Evolutionary conservation across 108 stramenopile genomes (phyloP).

Genomic region (Aurantiochytrium sp.): DNA sequence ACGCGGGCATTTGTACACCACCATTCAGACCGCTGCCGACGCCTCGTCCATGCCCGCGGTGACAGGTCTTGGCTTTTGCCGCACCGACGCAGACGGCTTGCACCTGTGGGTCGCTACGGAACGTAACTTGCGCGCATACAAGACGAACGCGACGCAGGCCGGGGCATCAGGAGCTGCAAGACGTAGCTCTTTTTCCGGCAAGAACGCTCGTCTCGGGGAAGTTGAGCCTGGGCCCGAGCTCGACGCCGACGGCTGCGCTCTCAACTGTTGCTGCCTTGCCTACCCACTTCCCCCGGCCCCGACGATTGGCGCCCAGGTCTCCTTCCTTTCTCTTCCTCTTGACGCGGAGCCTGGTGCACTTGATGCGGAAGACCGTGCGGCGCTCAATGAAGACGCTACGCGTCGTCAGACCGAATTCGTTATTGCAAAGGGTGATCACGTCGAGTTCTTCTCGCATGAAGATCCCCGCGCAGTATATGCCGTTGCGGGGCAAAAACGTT

Average conservation of each 20-base stretch:
- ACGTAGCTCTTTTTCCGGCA: neutral
- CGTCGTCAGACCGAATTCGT: constrained; percentile 23
- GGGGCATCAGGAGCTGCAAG: too few relatives aligned
- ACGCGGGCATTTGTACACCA: neutral
- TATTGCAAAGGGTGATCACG: constrained; percentile 34
- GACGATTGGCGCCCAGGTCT: neutral
- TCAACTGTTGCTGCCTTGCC: neutral
- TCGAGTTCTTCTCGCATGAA: constrained; percentile 33
- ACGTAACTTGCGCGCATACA: neutral
- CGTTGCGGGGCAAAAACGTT: constrained; percentile 33
- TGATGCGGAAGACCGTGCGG: too few relatives aligned
- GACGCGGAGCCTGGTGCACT: neutral
- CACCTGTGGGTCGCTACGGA: neutral
- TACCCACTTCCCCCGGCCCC: neutral
- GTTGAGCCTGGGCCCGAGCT: neutral
- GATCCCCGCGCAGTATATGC: constrained; percentile 36
- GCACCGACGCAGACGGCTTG: neutral
- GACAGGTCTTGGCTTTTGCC: neutral
- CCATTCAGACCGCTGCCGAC: neutral
- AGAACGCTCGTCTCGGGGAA: neutral
- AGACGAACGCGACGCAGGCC: neutral
- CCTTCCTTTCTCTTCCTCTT: neutral
- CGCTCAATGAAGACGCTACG: neutral
- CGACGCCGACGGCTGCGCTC: neutral
- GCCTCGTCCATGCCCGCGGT: neutral